Percentiles rank a stretch among this genome's conserved stretches.
These are phyloP conservation scores for Nyctanthes arbortristis DNA, from an alignment of 257 asterid species.

Conservation along the genomic window DNA sequence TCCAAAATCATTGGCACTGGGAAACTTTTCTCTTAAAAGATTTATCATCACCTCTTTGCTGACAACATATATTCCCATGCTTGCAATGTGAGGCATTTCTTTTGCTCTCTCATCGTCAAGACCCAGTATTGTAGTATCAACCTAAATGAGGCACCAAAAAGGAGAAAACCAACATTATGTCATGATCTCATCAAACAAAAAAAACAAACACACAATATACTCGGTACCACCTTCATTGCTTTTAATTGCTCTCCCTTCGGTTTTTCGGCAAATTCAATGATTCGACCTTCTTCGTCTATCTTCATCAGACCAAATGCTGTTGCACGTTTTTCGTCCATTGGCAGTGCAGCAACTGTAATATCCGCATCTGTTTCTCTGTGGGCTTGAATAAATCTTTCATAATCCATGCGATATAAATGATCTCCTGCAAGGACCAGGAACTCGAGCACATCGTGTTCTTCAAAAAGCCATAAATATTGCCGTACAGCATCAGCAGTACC, in stretches of 20 bases:
- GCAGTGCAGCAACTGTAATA: conserved; percentile 94
- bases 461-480: conserved; percentile 89
- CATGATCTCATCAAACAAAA: conserved; percentile 4
- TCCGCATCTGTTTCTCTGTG: conserved; percentile 99
- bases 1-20: conserved; percentile 95
- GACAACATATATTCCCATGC: conserved; percentile 96
- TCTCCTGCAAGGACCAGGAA: conserved; percentile 92
- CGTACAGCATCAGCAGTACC: conserved; percentile 99
- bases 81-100: conserved; percentile 95
- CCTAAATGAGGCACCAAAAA: conserved; percentile 42
- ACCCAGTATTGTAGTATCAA: conserved; percentile 91
- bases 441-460: conserved; percentile 87
- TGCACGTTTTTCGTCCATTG: conserved; percentile 97
- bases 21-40: conserved; percentile 74
- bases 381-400: conserved; percentile 91
- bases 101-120: conserved; percentile 91
- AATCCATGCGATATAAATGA: conserved; percentile 93
- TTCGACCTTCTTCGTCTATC: conserved; percentile 97
- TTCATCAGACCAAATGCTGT: conserved; percentile 95
- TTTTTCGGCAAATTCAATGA: conserved; percentile 86
- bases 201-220: conserved; percentile 1
- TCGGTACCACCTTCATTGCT: conserved; percentile 67
- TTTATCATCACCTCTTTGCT: conserved; percentile 89
- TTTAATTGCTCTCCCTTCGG: conserved; percentile 89
- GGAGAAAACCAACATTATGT: conserved; percentile 20